phyloP scores from a whole-genome alignment of 805 yeast genomes.

The Phaffomyces antillensis region DNA sequence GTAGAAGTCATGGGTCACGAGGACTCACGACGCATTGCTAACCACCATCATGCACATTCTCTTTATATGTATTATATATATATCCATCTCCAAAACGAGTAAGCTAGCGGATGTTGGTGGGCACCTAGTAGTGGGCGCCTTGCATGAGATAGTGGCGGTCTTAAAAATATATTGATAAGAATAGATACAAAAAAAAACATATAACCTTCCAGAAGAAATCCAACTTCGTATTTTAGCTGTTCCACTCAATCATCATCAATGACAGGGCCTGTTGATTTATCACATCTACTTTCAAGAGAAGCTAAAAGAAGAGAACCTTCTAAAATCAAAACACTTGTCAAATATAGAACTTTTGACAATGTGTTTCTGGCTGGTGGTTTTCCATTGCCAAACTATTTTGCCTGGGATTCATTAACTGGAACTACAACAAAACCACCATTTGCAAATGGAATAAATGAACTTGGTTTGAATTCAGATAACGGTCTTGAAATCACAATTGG shows the following conservation, averaged over 20 bases:
- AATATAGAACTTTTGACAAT: conserved; percentile 59
- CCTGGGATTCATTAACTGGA: conserved; percentile 64
- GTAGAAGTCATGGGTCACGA: neutral
- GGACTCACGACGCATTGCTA: neutral
- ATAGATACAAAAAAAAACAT: no score
- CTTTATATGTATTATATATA: no score
- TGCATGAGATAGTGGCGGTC: neutral
- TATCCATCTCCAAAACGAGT: no score
- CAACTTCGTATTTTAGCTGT: neutral
- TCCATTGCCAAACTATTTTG: conserved; percentile 82
- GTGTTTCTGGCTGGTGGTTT: conserved; percentile 89
- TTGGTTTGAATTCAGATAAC: conserved; percentile 50
- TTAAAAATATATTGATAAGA: neutral
- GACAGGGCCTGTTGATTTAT: conserved; percentile 37
- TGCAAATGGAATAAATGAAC: conserved; percentile 41
- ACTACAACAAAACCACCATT: conserved; percentile 72
- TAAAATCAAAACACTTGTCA: conserved; percentile 74
- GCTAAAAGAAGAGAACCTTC: conserved; percentile 67
- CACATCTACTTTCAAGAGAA: conserved; percentile 67
- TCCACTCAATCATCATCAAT: neutral
- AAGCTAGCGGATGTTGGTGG: no score
- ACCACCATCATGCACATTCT: neutral
- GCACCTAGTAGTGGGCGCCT: no score
- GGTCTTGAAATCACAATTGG: neutral
- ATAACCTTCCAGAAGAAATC: no score